Evolutionary conservation across 108 stramenopile genomes (phyloP), one percentile per base, ranked within the genome.

Genomic region (Conticribra weissflogii): DNA sequence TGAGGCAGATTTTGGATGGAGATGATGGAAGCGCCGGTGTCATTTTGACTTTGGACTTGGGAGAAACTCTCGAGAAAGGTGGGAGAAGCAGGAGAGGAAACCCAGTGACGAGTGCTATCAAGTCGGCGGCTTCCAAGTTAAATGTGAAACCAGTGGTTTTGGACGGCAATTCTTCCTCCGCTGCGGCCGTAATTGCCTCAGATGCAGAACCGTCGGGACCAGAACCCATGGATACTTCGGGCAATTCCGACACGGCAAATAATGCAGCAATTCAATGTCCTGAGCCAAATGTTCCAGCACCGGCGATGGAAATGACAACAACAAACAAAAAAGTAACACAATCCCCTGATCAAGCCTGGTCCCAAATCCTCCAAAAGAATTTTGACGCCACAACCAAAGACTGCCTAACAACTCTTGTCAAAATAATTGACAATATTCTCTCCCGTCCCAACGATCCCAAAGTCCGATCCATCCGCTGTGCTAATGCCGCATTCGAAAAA

Each of bases 371-470:
- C 1, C 46, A 72, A 25, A 78, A 74, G 1, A 89, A 87, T 58
- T 92, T 92, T 63, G 90, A 92, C 54, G 72, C 70, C 19, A 76
- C 84, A 19, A 73, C 75, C 63, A 75, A 76, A 61, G 76, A 60
- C 19, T 91, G 90, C 68, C 54, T 91, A 4, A 9, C 57, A 14
- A 91, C 88, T 1, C 68, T 90, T 9, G 64, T 94, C 9, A 94
- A 89, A 65, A 64, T 94, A 9, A 52, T 94, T 48, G 87, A 94
- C 72, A 91, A 91, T 49, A 17, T 94, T 17, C 55, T 91, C 18
- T 76, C 87, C 15, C 86, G 86, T 7, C 59, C 60, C 4, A 54
- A 66, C 33, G 87, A 91, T 21, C 63, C 81, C 28, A 94, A 91
- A 76, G 86, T 91, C 5, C 85, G 93, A 24, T 81, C 78, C 32